These are phyloP conservation scores for Hanseniaspora lachancei DNA, from an alignment of 805 yeast genomes.

Conservation along the genomic window DNA sequence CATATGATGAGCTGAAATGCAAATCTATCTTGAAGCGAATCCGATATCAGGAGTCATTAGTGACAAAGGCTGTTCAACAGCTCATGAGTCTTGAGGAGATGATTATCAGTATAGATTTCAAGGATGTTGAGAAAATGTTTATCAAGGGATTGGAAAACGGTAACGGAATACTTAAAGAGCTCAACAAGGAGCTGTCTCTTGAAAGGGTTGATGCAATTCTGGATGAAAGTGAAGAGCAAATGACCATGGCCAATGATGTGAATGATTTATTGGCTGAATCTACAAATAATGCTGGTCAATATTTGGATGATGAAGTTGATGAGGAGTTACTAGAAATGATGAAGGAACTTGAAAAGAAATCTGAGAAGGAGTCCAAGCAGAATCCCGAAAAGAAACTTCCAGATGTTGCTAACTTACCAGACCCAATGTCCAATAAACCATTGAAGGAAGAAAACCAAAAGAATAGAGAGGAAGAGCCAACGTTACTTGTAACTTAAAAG, in stretches of 20 bases:
- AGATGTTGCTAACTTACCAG: constrained; percentile 6
- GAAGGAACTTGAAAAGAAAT: background rate
- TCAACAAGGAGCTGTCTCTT: constrained; percentile 65
- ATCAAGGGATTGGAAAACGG: constrained; percentile 71
- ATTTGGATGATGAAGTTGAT: constrained; percentile 38
- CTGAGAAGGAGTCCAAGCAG: background rate
- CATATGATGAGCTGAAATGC: constrained; percentile 44
- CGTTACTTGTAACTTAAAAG: background rate
- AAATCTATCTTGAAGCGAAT: constrained; percentile 57
- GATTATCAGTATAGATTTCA: constrained; percentile 73
- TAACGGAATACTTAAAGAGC: constrained; percentile 54
- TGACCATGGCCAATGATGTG: constrained; percentile 63
- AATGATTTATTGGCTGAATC: constrained; percentile 37
- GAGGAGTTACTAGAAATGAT: constrained; percentile 19
- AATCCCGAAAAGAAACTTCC: background rate
- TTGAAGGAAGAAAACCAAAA: background rate
- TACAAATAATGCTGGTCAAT: constrained; percentile 56
- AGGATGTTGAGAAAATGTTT: constrained; percentile 76
- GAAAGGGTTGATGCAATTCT: constrained; percentile 69
- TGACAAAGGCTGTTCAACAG: constrained; percentile 62
- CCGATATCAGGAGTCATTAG: constrained; percentile 67
- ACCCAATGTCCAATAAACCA: background rate
- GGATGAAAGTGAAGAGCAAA: constrained; percentile 76
- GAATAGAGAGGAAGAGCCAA: background rate
- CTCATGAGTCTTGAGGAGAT: constrained; percentile 66